These are phyloP conservation scores for Aspergillus ochraceoroseus DNA, from an alignment of 2,329 filamentous ascomycete genomes.

Conservation along the genomic window DNA sequence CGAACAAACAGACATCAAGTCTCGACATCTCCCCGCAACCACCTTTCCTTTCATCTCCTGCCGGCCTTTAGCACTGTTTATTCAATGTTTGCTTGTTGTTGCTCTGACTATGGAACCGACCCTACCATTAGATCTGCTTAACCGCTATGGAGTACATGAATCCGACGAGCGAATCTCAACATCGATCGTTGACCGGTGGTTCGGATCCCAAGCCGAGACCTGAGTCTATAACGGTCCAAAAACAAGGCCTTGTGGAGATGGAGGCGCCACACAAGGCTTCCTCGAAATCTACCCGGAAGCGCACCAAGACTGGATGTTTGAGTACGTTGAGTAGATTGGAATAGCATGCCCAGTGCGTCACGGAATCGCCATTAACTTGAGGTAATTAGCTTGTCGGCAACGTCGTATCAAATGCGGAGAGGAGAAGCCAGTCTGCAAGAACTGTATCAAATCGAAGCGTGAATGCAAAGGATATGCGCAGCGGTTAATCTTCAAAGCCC, in stretches of 20 bases:
- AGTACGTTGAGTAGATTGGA: slow-evolving; percentile 54
- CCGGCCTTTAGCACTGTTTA: background rate
- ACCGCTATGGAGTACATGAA: slow-evolving; percentile 16
- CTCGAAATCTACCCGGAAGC: slow-evolving; percentile 50
- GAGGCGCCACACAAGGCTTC: slow-evolving; percentile 18
- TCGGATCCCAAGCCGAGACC: slow-evolving; percentile 3
- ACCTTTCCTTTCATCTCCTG: background rate
- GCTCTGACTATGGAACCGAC: slow-evolving; percentile 17
- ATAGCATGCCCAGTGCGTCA: background rate
- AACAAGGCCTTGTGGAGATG: slow-evolving; percentile 13
- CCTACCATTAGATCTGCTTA: slow-evolving; percentile 1
- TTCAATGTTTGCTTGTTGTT: background rate
- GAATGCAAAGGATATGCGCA: slow-evolving; percentile 44
- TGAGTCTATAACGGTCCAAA: slow-evolving; percentile 4
- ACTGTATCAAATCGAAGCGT: slow-evolving; percentile 46
- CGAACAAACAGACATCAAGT: slow-evolving; percentile 2
- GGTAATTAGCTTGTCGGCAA: slow-evolving; percentile 70
- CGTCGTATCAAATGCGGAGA: slow-evolving; percentile 97
- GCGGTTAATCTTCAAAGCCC: slow-evolving; percentile 41
- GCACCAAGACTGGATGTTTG: slow-evolving; percentile 89
- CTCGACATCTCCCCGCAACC: slow-evolving; percentile 4
- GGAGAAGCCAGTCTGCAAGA: slow-evolving; percentile 52
- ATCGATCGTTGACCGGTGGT: slow-evolving; percentile 5
- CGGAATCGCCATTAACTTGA: slow-evolving; percentile 13
- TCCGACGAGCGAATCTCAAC: slow-evolving; percentile 7